Base-by-base conservation (phyloP, 2,329 filamentous ascomycete genomes). In the Ophiognomonia clavigignenti-juglandacearum region DNA sequence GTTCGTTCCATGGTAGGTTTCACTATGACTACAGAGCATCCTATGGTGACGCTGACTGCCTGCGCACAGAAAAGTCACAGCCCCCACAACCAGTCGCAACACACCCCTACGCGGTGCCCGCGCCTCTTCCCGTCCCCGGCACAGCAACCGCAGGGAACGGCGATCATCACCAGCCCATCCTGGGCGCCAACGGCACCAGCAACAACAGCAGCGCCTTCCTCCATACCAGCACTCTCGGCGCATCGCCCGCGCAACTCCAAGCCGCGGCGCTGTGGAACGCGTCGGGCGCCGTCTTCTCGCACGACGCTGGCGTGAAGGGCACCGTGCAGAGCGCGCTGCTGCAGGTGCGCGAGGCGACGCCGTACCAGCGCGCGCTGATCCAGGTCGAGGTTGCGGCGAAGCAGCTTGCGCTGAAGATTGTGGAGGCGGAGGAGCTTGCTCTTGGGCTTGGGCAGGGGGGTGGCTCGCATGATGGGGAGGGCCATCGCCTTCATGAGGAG, bases 1-100 rank as follows among this genome's bases (percentile, higher is more conserved):
- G 78, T 51, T 80, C 77, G 13, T 82, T 80, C 57, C 78, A 81
- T 50, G 76, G 78, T 80, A 64, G 53, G 73, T 59, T 24, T 1
- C 5, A 35, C 27, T 7, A n/a, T n/a, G n/a, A n/a, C n/a, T n/a
- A n/a, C n/a, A n/a, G n/a, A n/a, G n/a, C n/a, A n/a, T n/a, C n/a
- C n/a, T n/a, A n/a, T n/a, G n/a, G n/a, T n/a, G n/a, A n/a, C n/a
- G n/a, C n/a, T n/a, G n/a, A n/a, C n/a, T n/a, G n/a, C n/a, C n/a
- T n/a, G n/a, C n/a, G n/a, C n/a, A 19, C 40, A 53, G 50, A 53
- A 22, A 48, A 48, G 20, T 49, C 39, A n/a, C 45, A 51, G 39
- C 39, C 45, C 1, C 45, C 42, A 8, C 35, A 44, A 19, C 47
- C 38, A 2, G 39, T 44, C 16, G 43, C 44, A 6, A 40, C 48